Conservation (phyloP, 2,329 filamentous ascomycete species). For the Simplicillium aogashimaense region DNA sequence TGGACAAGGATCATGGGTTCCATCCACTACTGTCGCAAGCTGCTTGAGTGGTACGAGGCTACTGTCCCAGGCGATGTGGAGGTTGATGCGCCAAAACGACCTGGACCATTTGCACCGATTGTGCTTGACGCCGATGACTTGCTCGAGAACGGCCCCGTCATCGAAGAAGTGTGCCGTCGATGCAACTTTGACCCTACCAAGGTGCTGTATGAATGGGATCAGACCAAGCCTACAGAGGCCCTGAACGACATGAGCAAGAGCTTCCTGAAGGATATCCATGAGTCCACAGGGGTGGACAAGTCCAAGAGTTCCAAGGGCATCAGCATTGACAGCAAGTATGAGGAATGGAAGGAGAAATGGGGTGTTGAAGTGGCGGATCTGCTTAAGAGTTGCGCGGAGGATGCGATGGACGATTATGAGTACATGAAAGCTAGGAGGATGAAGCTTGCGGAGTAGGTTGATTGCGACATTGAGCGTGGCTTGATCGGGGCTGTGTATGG, state of each 20-base stretch:
- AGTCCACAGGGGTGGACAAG: conserved; percentile 5
- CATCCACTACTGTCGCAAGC: not conserved
- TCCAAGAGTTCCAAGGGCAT: conserved; percentile 3
- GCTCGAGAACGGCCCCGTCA: conserved; percentile 2
- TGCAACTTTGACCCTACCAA: conserved; percentile 1
- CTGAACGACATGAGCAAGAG: not conserved
- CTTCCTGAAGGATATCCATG: conserved; percentile 3
- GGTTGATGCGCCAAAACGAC: not conserved
- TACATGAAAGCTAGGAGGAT: conserved; percentile 4
- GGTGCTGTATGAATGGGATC: conserved; percentile 3
- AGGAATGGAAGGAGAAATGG: conserved; percentile 3
- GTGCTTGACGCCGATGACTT: conserved; percentile 6
- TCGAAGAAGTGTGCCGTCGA: not conserved
- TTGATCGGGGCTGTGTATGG: too few species aligned
- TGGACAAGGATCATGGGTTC: not conserved
- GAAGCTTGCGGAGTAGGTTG: not conserved
- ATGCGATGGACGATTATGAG: conserved; percentile 2
- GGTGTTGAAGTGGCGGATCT: conserved; percentile 1
- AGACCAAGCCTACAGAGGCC: conserved; percentile 1
- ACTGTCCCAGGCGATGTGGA: not conserved
- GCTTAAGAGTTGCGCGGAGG: not conserved
- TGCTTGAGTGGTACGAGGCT: conserved; percentile 5
- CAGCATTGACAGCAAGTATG: not conserved
- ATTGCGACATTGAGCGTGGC: too few species aligned
- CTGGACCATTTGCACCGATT: conserved; percentile 1